Evolutionary conservation across 768 basidiomycete genomes (phyloP).

Genomic region (Russula ochroleuca): DNA sequence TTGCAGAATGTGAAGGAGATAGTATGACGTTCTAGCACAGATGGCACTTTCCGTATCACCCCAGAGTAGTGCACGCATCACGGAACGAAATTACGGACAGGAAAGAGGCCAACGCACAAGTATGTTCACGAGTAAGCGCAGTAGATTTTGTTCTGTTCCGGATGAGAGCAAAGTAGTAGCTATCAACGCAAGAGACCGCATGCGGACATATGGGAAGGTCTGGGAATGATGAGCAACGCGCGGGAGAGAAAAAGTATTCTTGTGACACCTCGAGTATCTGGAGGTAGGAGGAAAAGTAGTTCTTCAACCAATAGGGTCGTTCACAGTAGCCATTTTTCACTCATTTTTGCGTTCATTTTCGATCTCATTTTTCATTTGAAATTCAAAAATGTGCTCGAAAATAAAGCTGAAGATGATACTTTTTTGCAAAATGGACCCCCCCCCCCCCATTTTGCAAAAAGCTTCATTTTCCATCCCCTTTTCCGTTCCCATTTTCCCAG

Average conservation of each 20-base stretch:
- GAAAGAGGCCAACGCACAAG: constrained; percentile 48
- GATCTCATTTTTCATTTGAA: too few species aligned
- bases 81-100: neutral
- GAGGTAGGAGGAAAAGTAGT: constrained; percentile 88
- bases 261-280: constrained; percentile 78
- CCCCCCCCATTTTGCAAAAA: too few species aligned
- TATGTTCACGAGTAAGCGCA: constrained; percentile 90
- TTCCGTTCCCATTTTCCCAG: too few species aligned
- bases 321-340: too few species aligned
- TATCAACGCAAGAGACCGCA: constrained; percentile 45
- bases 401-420: too few species aligned
- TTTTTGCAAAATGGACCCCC: too few species aligned
- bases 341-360: too few species aligned
- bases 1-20: constrained; percentile 85
- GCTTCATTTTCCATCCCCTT: too few species aligned
- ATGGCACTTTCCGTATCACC: constrained; percentile 87
- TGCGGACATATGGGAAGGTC: constrained; percentile 50
- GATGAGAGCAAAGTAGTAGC: constrained; percentile 82
- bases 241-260: neutral
- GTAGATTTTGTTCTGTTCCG: constrained; percentile 95
- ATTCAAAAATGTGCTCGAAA: too few species aligned
- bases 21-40: constrained; percentile 85
- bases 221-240: constrained; percentile 31
- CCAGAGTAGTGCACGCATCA: constrained; percentile 38
- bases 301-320: constrained; percentile 98